Evolutionary conservation across 139 green algal genomes (phyloP).

Genomic region (Pleodorina starrii): DNA sequence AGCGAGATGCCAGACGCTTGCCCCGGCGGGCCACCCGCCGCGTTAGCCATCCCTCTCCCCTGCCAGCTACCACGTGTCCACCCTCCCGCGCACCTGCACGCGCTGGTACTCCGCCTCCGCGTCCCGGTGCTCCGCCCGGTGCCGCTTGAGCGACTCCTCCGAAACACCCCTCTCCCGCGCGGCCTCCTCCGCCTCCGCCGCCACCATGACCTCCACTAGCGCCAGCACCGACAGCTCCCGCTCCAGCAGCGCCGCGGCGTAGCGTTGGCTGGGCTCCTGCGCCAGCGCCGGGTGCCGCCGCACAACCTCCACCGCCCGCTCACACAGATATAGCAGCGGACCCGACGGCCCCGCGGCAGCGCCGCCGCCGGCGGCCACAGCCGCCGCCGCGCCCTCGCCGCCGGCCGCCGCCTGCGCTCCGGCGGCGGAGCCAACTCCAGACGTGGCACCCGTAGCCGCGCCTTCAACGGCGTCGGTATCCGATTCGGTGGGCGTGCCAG

Average conservation of each 20-base stretch:
- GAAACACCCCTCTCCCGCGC: conserved; percentile 58
- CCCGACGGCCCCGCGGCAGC: conserved; percentile 11
- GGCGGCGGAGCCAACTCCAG: background rate
- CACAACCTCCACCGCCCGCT: conserved; percentile 69
- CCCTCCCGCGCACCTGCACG: conserved; percentile 45
- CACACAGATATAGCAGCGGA: conserved; percentile 65
- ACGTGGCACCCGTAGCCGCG: background rate
- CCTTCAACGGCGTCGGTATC: background rate
- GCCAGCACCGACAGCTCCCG: conserved; percentile 76
- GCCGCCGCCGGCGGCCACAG: background rate
- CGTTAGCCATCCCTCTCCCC: too few relatives aligned
- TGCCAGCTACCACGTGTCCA: too few relatives aligned
- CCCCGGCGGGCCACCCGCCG: too few relatives aligned
- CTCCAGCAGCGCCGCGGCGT: conserved; percentile 79
- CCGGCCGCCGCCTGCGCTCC: background rate
- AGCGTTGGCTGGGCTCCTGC: conserved; percentile 66
- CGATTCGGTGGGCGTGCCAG: conserved; percentile 21
- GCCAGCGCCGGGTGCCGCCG: conserved; percentile 60
- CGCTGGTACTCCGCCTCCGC: conserved; percentile 73
- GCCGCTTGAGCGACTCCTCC: conserved; percentile 65
- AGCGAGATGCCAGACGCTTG: too few relatives aligned
- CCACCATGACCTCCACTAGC: conserved; percentile 81
- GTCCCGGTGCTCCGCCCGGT: conserved; percentile 58
- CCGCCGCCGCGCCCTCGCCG: background rate
- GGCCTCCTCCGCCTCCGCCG: conserved; percentile 67